These are phyloP conservation scores for Caloboletus inedulis DNA, from an alignment of 1,284 basidiomycete species.

Conservation along the genomic window DNA sequence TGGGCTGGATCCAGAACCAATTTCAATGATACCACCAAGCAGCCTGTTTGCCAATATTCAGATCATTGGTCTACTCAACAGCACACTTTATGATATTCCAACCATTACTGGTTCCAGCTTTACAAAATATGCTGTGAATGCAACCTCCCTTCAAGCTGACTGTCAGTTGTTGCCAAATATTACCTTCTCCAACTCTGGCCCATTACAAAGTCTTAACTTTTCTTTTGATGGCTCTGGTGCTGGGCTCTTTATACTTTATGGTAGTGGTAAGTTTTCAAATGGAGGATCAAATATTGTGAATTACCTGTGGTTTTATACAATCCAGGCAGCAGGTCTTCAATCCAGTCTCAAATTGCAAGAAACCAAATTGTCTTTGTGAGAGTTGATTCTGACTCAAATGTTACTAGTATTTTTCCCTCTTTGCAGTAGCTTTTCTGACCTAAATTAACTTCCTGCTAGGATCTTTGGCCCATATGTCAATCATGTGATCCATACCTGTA, in stretches of 20 bases:
- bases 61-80: conserved; percentile 2
- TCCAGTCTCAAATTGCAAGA: not conserved
- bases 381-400: fast-evolving
- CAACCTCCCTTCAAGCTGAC: not conserved
- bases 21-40: not conserved
- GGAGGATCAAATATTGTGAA: not conserved
- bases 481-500: too few species aligned
- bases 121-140: conserved; percentile 11
- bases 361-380: not conserved
- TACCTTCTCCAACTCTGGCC: not conserved
- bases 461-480: too few species aligned
- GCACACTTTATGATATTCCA: conserved; percentile 2
- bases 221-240: not conserved
- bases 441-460: not conserved
- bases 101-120: not conserved
- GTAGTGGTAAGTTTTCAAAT: not conserved
- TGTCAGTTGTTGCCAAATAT: conserved; percentile 7
- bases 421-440: not conserved
- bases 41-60: not conserved
- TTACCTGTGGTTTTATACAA: not conserved
- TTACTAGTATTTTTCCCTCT: not conserved
- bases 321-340: too few species aligned
- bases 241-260: not conserved
- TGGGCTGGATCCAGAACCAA: too few species aligned
- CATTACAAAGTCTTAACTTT: not conserved